Conservation (phyloP, 2,329 filamentous ascomycete genomes). For the Hymenoscyphus infarciens region DNA sequence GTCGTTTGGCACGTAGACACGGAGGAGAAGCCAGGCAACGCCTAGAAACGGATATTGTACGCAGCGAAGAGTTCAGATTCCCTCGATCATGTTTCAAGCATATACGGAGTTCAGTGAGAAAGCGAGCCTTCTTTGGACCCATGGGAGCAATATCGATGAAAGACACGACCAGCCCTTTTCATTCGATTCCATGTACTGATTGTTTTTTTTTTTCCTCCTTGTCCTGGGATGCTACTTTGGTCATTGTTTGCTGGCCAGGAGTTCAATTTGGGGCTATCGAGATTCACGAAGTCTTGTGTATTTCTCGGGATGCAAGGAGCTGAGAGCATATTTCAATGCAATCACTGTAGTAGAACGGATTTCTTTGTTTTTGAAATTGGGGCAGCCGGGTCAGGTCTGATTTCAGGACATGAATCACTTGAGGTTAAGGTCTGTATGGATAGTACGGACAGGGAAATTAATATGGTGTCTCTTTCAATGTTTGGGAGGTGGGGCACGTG, state of each 20-base stretch:
- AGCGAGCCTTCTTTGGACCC: conserved; percentile 19
- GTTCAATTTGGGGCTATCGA: conserved; percentile 22
- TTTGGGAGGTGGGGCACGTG: conserved; percentile 9
- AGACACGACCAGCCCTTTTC: conserved; percentile 15
- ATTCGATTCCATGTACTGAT: conserved; percentile 29
- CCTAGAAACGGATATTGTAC: conserved; percentile 25
- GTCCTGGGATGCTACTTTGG: conserved; percentile 10
- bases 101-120: conserved; percentile 33
- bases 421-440: conserved; percentile 24
- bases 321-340: conserved; percentile 18
- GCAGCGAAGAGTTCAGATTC: conserved; percentile 20
- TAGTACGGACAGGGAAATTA: conserved; percentile 24
- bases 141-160: conserved; percentile 22
- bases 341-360: conserved; percentile 33
- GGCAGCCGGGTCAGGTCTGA: conserved; percentile 9
- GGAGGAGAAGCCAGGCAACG: conserved; percentile 85
- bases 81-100: conserved; percentile 32
- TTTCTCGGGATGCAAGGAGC: conserved; percentile 15
- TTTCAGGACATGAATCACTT: not conserved
- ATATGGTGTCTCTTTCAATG: conserved; percentile 23
- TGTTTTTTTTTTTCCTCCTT: conserved; percentile 12
- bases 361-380: conserved; percentile 18
- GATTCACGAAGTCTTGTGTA: conserved; percentile 12
- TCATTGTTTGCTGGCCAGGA: conserved; percentile 20
- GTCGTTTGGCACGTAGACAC: conserved; percentile 99